These are phyloP conservation scores for Melanogaster broomeanus DNA, from an alignment of 768 basidiomycete genomes.

Conservation along the genomic window DNA sequence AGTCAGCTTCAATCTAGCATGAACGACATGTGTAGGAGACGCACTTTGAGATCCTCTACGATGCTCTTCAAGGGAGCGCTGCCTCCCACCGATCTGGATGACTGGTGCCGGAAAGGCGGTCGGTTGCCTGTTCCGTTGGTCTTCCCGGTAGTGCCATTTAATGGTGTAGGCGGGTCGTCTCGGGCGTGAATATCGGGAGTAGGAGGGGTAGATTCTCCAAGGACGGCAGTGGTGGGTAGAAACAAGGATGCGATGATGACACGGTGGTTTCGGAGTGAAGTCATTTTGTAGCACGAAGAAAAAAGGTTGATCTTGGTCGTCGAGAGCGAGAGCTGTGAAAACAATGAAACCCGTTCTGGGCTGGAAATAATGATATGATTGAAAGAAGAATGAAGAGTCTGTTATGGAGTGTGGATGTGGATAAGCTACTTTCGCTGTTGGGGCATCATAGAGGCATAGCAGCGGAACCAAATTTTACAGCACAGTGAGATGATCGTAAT, in stretches of 20 bases:
- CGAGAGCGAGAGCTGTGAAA: neutral
- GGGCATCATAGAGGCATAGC: neutral
- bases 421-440: neutral
- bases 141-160: neutral
- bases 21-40: neutral
- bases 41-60: conserved; percentile 76
- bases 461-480: neutral
- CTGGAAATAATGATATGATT: neutral
- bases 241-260: conserved; percentile 84
- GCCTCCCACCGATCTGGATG: conserved; percentile 19
- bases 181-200: conserved; percentile 44
- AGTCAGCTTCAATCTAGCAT: no score
- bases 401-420: neutral
- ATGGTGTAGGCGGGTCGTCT: conserved; percentile 14
- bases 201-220: conserved; percentile 52
- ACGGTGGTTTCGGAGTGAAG: conserved; percentile 70
- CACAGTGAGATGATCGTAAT: no score
- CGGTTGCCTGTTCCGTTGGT: conserved; percentile 3
- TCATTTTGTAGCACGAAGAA: conserved; percentile 41
- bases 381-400: neutral
- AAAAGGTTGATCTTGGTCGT: neutral
- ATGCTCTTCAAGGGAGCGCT: conserved; percentile 59
- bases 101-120: conserved; percentile 18
- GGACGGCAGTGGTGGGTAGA: conserved; percentile 71
- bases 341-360: neutral